phyloP scores from a whole-genome alignment of 371 early-diverging fungal genomes.

The Choanephora cucurbitarum region DNA sequence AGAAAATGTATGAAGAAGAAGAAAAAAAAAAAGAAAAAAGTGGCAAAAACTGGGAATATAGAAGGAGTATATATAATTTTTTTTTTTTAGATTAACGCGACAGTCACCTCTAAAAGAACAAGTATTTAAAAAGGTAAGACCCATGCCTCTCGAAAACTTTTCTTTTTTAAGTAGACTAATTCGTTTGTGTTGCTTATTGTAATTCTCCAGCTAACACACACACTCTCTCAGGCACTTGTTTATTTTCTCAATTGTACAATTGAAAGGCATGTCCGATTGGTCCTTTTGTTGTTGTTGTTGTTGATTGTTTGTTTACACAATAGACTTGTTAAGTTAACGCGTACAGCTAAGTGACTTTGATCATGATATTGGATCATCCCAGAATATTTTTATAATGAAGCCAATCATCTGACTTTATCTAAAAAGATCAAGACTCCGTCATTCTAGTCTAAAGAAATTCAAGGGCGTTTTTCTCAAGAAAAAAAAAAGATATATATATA shows the following conservation, averaged over 20 bases:
- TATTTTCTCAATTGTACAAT: conserved; percentile 9
- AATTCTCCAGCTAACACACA: too few relatives aligned
- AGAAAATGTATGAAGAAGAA: conserved; percentile 7
- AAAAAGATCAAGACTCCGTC: conserved; percentile 20
- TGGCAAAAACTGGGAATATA: background rate
- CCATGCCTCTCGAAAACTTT: conserved; percentile 20
- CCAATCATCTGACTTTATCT: conserved; percentile 22
- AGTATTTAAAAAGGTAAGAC: conserved; percentile 14
- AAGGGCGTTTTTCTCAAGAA: background rate
- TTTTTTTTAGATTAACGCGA: conserved; percentile 9
- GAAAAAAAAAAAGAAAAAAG: conserved; percentile 8
- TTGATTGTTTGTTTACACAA: background rate
- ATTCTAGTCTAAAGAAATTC: conserved; percentile 1
- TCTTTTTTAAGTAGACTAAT: too few relatives aligned
- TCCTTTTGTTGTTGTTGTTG: background rate
- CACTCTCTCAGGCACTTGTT: too few relatives aligned
- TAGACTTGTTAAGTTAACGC: too few relatives aligned
- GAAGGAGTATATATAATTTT: background rate
- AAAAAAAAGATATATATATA: too few relatives aligned
- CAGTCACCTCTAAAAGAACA: conserved; percentile 12
- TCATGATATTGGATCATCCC: conserved; percentile 10
- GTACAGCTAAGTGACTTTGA: conserved; percentile 11
- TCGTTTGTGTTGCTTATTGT: too few relatives aligned
- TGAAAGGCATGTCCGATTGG: conserved; percentile 5
- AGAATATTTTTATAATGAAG: conserved; percentile 5